Evolutionary conservation across 2,329 filamentous ascomycete species (phyloP), one percentile per base, ranked within the genome.

Genomic region (Achaetomium macrosporum): DNA sequence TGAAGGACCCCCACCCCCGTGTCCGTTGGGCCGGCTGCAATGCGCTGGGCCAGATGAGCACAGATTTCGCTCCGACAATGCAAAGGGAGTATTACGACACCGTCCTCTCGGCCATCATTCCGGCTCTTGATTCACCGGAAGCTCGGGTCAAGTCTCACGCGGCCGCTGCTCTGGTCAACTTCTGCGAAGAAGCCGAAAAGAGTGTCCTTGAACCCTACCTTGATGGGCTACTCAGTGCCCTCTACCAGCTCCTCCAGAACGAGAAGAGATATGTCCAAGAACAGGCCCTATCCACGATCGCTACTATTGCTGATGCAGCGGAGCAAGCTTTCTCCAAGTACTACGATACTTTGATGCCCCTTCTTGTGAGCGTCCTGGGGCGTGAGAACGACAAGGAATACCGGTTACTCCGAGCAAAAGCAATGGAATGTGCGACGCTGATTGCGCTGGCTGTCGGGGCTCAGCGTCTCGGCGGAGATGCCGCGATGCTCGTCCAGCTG

Each of bases 21-120:
- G 93, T 99, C 51, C 86, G 92, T 64, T 99, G 95, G 85, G 93
- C 93, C 48, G 93, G 91, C 33, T 99, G 93, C 76, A 97, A 99
- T 66, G 93, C 93, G 40, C 80, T 99, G n/a, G 93, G 93, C 29
- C 93, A 99, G 71, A 99, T 99, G 93, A 97, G 92, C 74, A 99
- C 93, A 31, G 93, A 99, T 67, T 99, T 99, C 69, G 92, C 95
- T 12, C 91, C 91, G 12, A 95, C 88, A 11, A 97, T 99, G 92
- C 93, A 99, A 71, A 87, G 89, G 61, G 93, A 96, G 64, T 95
- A 95, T 70, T 93, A 96, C 69, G 82, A 88, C 59, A 78, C 85
- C 42, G 88, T 99, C 15, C 79, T 99, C 47, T 89, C 85, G 61
- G 90, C 90, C 61, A 93, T 99, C 51, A 90, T 99, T 50, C 91